These are phyloP conservation scores for Pestalotiopsis sp. DNA, from an alignment of 2,329 filamentous ascomycete species.

Conservation along the genomic window DNA sequence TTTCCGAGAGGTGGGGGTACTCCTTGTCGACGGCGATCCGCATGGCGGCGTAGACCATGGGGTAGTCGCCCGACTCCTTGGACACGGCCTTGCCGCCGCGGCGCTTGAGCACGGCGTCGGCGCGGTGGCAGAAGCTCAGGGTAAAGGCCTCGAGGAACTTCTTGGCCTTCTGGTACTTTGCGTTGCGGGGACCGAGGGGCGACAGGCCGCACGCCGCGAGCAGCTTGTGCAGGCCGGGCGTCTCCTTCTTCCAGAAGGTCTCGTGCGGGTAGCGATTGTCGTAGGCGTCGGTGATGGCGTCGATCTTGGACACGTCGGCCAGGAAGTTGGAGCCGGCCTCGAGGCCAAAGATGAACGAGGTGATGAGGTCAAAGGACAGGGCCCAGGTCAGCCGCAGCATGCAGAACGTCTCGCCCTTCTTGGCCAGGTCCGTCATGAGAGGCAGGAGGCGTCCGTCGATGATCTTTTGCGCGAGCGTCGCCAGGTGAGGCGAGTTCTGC, in stretches of 20 bases:
- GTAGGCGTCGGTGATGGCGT: not conserved
- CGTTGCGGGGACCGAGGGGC: not conserved
- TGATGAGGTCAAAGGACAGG: slow-evolving; percentile 9
- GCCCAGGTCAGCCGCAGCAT: slow-evolving; percentile 8
- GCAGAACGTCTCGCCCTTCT: not conserved
- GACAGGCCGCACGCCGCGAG: not conserved
- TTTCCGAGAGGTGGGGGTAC: not conserved
- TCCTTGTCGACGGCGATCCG: not conserved
- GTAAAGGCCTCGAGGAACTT: slow-evolving; percentile 12
- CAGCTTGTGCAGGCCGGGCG: not conserved
- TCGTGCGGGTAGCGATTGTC: slow-evolving; percentile 7
- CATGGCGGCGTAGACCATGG: not conserved
- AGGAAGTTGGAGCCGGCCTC: slow-evolving; percentile 2
- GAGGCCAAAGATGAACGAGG: slow-evolving; percentile 10
- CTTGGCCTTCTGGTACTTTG: not conserved
- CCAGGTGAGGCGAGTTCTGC: not conserved
- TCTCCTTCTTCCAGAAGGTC: slow-evolving; percentile 11
- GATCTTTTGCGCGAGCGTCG: not conserved
- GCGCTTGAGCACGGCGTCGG: not conserved
- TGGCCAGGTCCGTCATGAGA: not conserved
- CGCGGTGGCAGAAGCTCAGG: not conserved
- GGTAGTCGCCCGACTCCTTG: not conserved
- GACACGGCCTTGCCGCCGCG: not conserved
- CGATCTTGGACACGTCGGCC: not conserved
- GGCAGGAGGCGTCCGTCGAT: not conserved